Conservation (phyloP, 345 rosid genomes). For the Gynandropsis gynandra region DNA sequence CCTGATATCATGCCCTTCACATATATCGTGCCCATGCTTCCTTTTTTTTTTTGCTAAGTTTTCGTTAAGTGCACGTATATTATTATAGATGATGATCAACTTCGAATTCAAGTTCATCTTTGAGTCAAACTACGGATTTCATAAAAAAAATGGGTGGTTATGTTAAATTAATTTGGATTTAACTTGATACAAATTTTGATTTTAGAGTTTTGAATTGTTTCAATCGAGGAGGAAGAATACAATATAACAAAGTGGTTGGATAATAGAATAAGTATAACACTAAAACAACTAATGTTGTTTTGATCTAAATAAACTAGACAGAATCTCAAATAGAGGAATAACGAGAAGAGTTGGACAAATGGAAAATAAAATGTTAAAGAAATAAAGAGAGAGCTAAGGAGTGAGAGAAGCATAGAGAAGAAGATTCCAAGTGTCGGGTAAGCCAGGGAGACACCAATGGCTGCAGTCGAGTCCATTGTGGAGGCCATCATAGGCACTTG, state of each 20-base stretch:
- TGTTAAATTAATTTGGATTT: no score
- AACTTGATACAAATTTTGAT: no score
- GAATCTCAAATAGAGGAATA: not conserved
- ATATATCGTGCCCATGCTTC: constrained; percentile 19
- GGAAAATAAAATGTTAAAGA: constrained; percentile 7
- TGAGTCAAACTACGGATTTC: no score
- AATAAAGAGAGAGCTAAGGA: constrained; percentile 22
- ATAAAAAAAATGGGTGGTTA: no score
- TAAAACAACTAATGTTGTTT: no score
- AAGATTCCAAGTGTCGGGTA: constrained; percentile 87
- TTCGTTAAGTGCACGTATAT: constrained; percentile 16
- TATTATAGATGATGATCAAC: no score
- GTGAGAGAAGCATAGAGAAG: constrained; percentile 57
- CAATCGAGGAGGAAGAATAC: not conserved
- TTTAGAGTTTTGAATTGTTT: no score
- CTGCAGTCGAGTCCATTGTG: constrained; percentile 48
- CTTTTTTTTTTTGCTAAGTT: no score
- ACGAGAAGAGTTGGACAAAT: constrained; percentile 9
- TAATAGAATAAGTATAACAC: no score
- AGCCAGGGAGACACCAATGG: constrained; percentile 97
- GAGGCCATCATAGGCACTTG: constrained; percentile 40
- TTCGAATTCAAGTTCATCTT: no score
- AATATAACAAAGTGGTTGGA: not conserved
- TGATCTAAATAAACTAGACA: no score
- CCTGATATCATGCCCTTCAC: constrained; percentile 25